These are phyloP conservation scores for Candida ponderosae DNA, from an alignment of 805 yeast species.

Conservation along the genomic window DNA sequence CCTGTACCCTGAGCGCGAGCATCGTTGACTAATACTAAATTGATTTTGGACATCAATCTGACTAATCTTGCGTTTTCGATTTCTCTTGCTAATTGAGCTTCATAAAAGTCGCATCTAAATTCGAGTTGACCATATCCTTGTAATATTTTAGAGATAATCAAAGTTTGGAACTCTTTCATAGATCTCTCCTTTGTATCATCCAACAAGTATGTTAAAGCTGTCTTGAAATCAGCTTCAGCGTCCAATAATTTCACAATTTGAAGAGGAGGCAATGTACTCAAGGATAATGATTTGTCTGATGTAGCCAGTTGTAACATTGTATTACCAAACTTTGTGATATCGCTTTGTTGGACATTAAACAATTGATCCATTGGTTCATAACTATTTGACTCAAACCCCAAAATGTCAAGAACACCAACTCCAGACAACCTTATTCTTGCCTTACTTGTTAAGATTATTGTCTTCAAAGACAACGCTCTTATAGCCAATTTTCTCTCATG, in stretches of 20 bases:
- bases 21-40: slow-evolving; percentile 53
- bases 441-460: slow-evolving; percentile 65
- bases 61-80: slow-evolving; percentile 85
- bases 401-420: slow-evolving; percentile 64
- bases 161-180: slow-evolving; percentile 26
- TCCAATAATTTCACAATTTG: slow-evolving; percentile 19
- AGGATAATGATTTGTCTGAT: slow-evolving; percentile 14
- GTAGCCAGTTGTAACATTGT: slow-evolving; percentile 49
- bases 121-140: slow-evolving; percentile 41
- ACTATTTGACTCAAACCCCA: slow-evolving; percentile 31
- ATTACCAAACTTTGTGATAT: slow-evolving; percentile 51
- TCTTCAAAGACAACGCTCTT: slow-evolving; percentile 54
- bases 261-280: slow-evolving; percentile 4
- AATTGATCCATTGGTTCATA: slow-evolving; percentile 10
- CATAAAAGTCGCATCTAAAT: slow-evolving; percentile 48
- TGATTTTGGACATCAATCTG: slow-evolving; percentile 73
- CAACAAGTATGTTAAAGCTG: slow-evolving; percentile 31
- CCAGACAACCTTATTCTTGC: slow-evolving; percentile 66
- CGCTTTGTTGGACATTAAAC: slow-evolving; percentile 39
- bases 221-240: slow-evolving; percentile 38
- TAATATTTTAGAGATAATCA: slow-evolving; percentile 38
- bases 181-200: slow-evolving; percentile 18
- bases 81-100: slow-evolving; percentile 58
- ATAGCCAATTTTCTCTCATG: slow-evolving; percentile 63
- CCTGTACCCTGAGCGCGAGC: slow-evolving; percentile 45